Evolutionary conservation across 352 stramenopile genomes (phyloP).

Genomic region (Pythium grandisporangium): DNA sequence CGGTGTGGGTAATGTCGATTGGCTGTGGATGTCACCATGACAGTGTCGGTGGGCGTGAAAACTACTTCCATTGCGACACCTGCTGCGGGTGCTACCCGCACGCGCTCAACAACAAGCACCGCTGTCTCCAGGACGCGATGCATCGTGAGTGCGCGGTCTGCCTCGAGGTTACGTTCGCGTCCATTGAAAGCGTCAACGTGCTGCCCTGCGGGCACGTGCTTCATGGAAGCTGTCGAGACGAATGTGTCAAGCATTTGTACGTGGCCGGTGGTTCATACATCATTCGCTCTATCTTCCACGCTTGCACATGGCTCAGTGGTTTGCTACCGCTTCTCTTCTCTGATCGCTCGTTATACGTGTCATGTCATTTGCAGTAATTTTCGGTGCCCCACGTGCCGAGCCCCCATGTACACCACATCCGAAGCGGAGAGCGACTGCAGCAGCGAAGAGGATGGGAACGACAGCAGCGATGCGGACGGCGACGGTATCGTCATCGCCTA

Average conservation of each 20-base stretch:
- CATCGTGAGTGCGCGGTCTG: slow-evolving; percentile 77
- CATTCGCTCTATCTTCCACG: no score
- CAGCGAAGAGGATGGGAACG: slow-evolving; percentile 10
- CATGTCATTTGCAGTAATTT: slow-evolving; percentile 21
- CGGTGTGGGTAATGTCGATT: no score
- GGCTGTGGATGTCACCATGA: no score
- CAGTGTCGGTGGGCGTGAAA: slow-evolving; percentile 67
- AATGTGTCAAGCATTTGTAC: slow-evolving; percentile 56
- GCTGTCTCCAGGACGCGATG: slow-evolving; percentile 74
- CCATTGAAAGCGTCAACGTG: slow-evolving; percentile 60
- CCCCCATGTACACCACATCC: slow-evolving; percentile 31
- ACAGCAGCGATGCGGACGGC: slow-evolving; percentile 2
- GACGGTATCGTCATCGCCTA: no score
- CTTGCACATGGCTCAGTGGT: not conserved
- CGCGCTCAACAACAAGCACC: slow-evolving; percentile 60
- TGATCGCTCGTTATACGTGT: slow-evolving; percentile 1
- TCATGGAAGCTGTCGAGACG: slow-evolving; percentile 52
- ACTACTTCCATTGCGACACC: slow-evolving; percentile 72
- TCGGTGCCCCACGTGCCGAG: slow-evolving; percentile 55
- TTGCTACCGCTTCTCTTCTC: not conserved
- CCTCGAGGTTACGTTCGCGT: slow-evolving; percentile 72
- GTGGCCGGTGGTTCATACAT: slow-evolving; percentile 3
- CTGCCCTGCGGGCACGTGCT: slow-evolving; percentile 71
- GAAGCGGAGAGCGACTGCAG: slow-evolving; percentile 19
- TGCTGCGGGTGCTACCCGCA: slow-evolving; percentile 76